Conservation (phyloP, 23 red algal species). For the Gracilaria gracilis region DNA sequence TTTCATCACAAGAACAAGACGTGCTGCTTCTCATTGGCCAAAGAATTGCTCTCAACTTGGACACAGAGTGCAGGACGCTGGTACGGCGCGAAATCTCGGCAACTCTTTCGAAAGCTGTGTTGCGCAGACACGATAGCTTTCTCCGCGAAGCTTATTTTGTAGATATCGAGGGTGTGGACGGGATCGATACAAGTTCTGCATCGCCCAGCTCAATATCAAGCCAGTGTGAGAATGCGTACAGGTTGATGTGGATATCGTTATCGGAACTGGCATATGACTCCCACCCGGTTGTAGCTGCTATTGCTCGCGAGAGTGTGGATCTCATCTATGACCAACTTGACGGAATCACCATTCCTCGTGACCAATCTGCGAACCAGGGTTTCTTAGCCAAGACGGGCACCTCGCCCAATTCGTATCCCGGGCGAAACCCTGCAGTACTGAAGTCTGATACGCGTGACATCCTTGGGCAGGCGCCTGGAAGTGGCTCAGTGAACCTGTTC, state of each 20-base stretch:
- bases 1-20: not conserved
- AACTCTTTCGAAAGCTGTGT: conserved; percentile 32
- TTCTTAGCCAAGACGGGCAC: not conserved
- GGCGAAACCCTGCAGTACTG: not conserved
- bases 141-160: conserved; percentile 23
- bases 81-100: conserved; percentile 63
- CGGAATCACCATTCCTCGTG: not conserved
- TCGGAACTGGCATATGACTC: conserved; percentile 61
- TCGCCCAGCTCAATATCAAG: not conserved
- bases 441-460: not conserved
- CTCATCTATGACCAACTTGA: conserved; percentile 27
- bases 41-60: conserved; percentile 21
- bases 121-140: conserved; percentile 13
- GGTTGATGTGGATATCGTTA: conserved; percentile 48
- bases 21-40: conserved; percentile 32
- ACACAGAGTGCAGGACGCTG: conserved; percentile 52
- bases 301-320: conserved; percentile 56
- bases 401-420: conserved; percentile 12
- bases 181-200: not conserved
- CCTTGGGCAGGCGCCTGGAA: not conserved
- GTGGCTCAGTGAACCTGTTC: not conserved
- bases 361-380: not conserved
- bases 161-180: conserved; percentile 36
- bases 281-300: conserved; percentile 60
- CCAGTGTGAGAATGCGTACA: conserved; percentile 28